Evolutionary conservation across 345 rosid genomes (phyloP).

Genomic region (Dipteronia dyeriana): DNA sequence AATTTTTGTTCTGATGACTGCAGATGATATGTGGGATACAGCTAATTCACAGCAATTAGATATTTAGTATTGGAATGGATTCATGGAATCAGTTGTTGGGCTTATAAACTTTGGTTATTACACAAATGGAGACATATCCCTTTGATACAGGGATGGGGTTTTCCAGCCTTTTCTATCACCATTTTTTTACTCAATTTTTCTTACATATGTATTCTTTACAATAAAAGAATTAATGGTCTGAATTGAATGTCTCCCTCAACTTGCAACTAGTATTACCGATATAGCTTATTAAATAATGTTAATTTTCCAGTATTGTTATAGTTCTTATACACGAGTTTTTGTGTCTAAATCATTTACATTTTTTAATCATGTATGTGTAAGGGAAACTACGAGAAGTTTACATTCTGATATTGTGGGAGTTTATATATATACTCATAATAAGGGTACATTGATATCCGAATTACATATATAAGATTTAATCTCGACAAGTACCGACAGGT

Average conservation of each 20-base stretch:
- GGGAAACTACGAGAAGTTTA: accelerated
- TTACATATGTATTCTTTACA: not conserved
- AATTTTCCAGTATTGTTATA: too few relatives aligned
- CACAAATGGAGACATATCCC: not conserved
- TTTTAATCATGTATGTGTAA: too few relatives aligned
- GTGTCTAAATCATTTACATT: too few relatives aligned
- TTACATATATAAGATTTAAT: too few relatives aligned
- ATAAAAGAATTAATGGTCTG: not conserved
- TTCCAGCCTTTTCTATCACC: not conserved
- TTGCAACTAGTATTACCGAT: not conserved
- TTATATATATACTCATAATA: too few relatives aligned
- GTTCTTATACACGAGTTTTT: too few relatives aligned
- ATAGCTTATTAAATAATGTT: too few relatives aligned
- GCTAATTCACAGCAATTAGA: not conserved
- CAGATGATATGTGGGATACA: not conserved
- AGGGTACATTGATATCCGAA: too few relatives aligned
- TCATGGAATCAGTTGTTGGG: not conserved
- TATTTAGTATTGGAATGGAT: not conserved
- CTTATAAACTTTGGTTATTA: not conserved
- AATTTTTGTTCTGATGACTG: not conserved
- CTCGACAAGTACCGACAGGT: too few relatives aligned
- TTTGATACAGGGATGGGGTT: not conserved
- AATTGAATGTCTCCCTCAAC: not conserved
- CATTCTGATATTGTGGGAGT: too few relatives aligned
- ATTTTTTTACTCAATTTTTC: not conserved